Evolutionary conservation across 2,329 filamentous ascomycete genomes (phyloP), one percentile per base, ranked within the genome.

Genomic region (Colletotrichum magnum): DNA sequence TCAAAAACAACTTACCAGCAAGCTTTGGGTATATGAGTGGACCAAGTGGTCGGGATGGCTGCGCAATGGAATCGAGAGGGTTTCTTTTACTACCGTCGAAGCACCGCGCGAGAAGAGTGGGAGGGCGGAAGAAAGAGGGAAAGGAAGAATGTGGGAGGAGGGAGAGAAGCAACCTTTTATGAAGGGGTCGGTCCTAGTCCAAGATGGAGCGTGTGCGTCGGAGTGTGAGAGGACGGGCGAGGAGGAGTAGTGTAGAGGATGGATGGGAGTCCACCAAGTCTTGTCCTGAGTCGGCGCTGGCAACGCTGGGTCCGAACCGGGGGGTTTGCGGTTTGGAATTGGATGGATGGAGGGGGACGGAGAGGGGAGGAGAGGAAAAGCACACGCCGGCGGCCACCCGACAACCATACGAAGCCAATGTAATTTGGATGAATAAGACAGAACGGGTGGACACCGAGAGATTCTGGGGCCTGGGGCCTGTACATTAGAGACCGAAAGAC

Each of bases 31-130:
- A 61, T 53, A 51, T 48, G 48, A 36, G 28, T 24, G 45, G 67
- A 69, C 67, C 62, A 18, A 56, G 28, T 51, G 64, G 58, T 64
- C 58, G 9, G 54, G 28, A 24, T 70, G 39, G 47, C 53, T 68
- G 64, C 64, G 64, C 68, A 68, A 67, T 70, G 64, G 68, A 36
- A 68, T 70, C 68, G 68, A 70, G 68, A 70, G 68, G 64, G 64
- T 58, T 68, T 62, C 52, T 68, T 58, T 64, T 68, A 53, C 64
- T 70, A 68, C 68, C 68, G 68, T 70, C 68, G 64, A 62, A 59
- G 57, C 68, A 70, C 68, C 58, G 68, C 64, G 64, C 58, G 48
- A 63, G 69, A 70, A 41, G 67, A 64, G 36, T 61, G 58, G 60
- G 58, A 70, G 69, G 61, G 62, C 61, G 61, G 39, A 62, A 70